Conservation (phyloP, 495 filamentous ascomycete genomes). For the Penicillium coffeae region DNA sequence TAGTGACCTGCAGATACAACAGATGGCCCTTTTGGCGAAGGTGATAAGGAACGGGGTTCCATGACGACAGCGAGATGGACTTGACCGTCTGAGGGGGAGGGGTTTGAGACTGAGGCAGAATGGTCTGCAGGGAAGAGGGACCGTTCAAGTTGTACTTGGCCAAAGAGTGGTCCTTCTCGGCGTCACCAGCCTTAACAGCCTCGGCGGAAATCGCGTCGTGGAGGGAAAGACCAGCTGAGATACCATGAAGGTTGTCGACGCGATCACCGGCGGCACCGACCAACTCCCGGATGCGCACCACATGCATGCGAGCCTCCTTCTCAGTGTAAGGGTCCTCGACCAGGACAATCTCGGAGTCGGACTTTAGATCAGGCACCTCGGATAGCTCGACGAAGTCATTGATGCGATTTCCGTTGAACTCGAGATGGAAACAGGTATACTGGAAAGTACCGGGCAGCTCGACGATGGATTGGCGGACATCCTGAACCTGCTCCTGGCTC, state of each 20-base stretch:
- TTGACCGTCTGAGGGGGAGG: conserved; percentile 84
- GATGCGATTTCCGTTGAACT: conserved; percentile 76
- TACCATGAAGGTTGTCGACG: conserved; percentile 81
- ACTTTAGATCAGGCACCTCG: conserved; percentile 74
- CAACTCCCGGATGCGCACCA: conserved; percentile 84
- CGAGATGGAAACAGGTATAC: conserved; percentile 98
- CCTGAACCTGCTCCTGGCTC: conserved; percentile 91
- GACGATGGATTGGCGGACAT: conserved; percentile 93
- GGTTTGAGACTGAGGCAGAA: conserved; percentile 62
- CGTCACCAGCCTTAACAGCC: conserved; percentile 31
- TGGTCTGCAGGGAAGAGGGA: conserved; percentile 59
- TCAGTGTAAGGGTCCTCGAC: conserved; percentile 98
- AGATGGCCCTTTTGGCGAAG: conserved; percentile 89
- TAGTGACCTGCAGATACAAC: conserved; percentile 82
- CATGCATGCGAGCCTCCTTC: conserved; percentile 94
- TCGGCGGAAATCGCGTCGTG: conserved; percentile 69
- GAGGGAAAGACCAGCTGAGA: conserved; percentile 80
- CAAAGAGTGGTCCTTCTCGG: conserved; percentile 54
- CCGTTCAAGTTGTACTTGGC: conserved; percentile 73
- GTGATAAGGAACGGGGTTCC: conserved; percentile 94
- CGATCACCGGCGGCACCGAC: conserved; percentile 88
- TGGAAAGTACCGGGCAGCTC: conserved; percentile 91
- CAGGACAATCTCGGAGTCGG: conserved; percentile 70
- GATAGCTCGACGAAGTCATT: conserved; percentile 95
- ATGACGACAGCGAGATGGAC: conserved; percentile 79